Evolutionary conservation across 352 stramenopile genomes (phyloP), one percentile per base, ranked within the genome.

Genomic region (Peronospora tabacina): DNA sequence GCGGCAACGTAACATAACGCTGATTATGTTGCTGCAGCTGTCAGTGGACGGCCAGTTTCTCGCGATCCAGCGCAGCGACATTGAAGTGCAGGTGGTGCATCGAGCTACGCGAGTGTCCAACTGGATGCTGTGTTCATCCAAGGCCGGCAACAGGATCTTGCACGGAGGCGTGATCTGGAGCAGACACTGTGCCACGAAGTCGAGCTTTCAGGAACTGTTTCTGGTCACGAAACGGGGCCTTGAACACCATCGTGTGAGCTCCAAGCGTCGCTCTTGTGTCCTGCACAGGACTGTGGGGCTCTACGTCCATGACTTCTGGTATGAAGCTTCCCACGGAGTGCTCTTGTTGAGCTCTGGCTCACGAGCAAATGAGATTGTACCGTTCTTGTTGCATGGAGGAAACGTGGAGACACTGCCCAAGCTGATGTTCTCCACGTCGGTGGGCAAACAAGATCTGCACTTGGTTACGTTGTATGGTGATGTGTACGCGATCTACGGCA

Each of bases 341-440:
- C 49, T 92, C 15, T 58, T 90, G 4, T 49, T 92, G 22, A 85
- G 70, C 53, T 77, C 76, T 5, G 82, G 82, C 10, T 75, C 69
- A n/a, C 70, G 76, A n/a, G 79, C 70, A 12, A 87, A 85, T 20
- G 79, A 89, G 53, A 70, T 93, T 37, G 69, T 87, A n/a, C 68
- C 77, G 16, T 90, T 82, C 44, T 52, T 75, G 34, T 55, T 93
- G 43, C 63, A 72, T 12, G 78, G 76, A 5, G 20, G 63, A 0
- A 82, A 61, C 19, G 66, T 80, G 35, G 75, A 87, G 55, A 87
- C 85, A 56, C 59, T 87, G 3, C 76, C 79, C 16, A 70, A 74
- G 11, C 56, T 92, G 17, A 70, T 90, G 16, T 90, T 92, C 56
- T 81, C 78, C 24, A 72, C 61, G 19, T 55, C 72, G 2, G 66